These are phyloP conservation scores for Geranomyces michiganensis DNA, from an alignment of 192 early-diverging fungal species.

Conservation along the genomic window DNA sequence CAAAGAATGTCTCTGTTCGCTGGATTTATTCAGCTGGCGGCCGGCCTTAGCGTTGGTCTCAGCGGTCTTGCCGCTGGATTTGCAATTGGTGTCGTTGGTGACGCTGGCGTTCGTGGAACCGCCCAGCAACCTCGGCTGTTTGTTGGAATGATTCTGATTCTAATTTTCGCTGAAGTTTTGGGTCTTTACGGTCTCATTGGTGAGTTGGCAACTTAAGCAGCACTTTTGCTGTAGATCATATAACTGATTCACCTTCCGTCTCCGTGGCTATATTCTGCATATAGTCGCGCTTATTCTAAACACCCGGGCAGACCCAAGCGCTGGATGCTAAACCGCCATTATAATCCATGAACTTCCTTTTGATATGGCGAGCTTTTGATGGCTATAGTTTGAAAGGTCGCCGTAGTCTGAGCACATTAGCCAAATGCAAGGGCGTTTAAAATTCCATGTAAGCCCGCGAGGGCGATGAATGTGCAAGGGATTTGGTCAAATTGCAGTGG, in stretches of 20 bases:
- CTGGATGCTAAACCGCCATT: conserved; percentile 13
- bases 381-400: too few relatives aligned
- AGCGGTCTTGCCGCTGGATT: conserved; percentile 93
- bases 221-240: background rate
- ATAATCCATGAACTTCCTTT: background rate
- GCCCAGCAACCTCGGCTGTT: conserved; percentile 89
- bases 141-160: conserved; percentile 84
- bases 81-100: conserved; percentile 96
- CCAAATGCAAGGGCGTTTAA: too few relatives aligned
- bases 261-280: too few relatives aligned
- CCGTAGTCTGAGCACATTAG: too few relatives aligned
- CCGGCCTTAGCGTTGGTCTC: conserved; percentile 90
- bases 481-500: too few relatives aligned
- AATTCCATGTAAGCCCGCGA: too few relatives aligned
- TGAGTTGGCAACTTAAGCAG: background rate
- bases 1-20: conserved; percentile 57
- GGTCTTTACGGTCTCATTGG: conserved; percentile 93
- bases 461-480: too few relatives aligned
- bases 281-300: conserved; percentile 94
- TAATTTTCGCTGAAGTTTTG: conserved; percentile 99
- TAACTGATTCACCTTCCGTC: conserved; percentile 8
- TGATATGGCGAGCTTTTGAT: too few relatives aligned
- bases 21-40: conserved; percentile 90
- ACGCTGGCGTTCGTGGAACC: conserved; percentile 89
- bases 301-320: conserved; percentile 70